phyloP scores from a whole-genome alignment of 352 stramenopile genomes.

The Lagenidium giganteum region DNA sequence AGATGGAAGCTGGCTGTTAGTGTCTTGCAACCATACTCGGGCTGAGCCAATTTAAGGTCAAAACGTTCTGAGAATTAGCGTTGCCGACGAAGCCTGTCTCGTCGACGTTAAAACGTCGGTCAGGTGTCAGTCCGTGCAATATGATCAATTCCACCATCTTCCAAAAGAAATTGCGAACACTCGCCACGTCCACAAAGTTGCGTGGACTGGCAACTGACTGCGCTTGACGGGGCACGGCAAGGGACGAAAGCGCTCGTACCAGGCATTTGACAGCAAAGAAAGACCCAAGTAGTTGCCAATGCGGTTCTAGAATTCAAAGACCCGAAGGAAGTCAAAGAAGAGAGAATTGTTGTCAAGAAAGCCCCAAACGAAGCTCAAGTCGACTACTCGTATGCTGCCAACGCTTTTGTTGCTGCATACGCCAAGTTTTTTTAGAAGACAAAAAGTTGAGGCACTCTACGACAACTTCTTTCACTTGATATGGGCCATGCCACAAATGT shows the following conservation, averaged over 20 bases:
- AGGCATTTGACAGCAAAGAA: no score
- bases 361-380: no score
- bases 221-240: no score
- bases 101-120: constrained; percentile 23
- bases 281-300: no score
- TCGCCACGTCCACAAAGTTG: constrained; percentile 5
- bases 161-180: constrained; percentile 8
- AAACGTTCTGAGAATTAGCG: constrained; percentile 5
- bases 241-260: no score
- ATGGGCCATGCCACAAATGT: constrained; percentile 8
- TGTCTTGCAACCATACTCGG: constrained; percentile 17
- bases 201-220: constrained; percentile 8
- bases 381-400: no score
- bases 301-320: no score
- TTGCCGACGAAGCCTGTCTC: constrained; percentile 16
- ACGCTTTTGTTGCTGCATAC: no score
- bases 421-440: no score
- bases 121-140: constrained; percentile 1
- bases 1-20: constrained; percentile 20
- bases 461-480: constrained; percentile 7
- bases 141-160: constrained; percentile 11
- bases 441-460: no score
- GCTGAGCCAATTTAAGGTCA: constrained; percentile 15
- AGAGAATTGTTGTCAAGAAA: no score
- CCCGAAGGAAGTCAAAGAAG: no score